A percentile compares a stretch with the other conserved stretches of the same genome.
Evolutionary conservation across 23 red algal species (phyloP).

Genomic region (Pyropia haitanensis): DNA sequence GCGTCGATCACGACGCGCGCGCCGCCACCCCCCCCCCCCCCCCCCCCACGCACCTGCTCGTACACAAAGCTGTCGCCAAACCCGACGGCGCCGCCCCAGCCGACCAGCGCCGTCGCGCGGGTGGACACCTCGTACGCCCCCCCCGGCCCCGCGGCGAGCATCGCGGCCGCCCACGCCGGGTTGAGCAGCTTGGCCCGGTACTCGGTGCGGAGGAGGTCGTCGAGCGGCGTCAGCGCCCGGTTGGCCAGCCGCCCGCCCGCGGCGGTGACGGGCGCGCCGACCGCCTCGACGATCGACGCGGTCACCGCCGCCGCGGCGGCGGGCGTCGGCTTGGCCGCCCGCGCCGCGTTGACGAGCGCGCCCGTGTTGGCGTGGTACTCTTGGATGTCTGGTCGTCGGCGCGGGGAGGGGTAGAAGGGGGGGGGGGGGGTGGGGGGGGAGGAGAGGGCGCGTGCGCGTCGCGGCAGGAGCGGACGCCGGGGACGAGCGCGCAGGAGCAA

Average conservation of each 20-base stretch:
- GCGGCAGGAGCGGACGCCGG: too few species aligned
- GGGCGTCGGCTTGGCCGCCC: slow-evolving; percentile 16
- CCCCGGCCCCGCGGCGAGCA: slow-evolving; percentile 39
- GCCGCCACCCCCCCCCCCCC: too few species aligned
- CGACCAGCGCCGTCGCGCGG: slow-evolving; percentile 52
- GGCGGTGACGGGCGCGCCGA: slow-evolving; percentile 18
- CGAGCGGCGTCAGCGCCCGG: slow-evolving; percentile 23
- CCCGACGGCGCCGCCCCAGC: slow-evolving; percentile 47
- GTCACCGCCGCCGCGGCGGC: slow-evolving; percentile 6
- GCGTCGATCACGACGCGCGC: too few species aligned
- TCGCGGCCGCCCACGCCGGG: slow-evolving; percentile 50
- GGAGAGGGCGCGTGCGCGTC: too few species aligned
- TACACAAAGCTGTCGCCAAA: slow-evolving; percentile 57
- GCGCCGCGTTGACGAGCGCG: slow-evolving; percentile 39
- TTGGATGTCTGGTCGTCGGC: slow-evolving; percentile 31
- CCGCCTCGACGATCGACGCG: slow-evolving; percentile 48
- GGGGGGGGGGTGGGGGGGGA: too few species aligned
- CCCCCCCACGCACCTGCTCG: slow-evolving; percentile 32
- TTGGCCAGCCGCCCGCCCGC: slow-evolving; percentile 5
- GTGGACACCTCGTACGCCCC: slow-evolving; percentile 58
- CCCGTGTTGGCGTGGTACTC: slow-evolving; percentile 72
- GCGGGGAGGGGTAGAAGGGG: too few species aligned
- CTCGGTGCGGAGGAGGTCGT: slow-evolving; percentile 47
- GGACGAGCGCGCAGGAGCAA: too few species aligned
- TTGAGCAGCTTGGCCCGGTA: slow-evolving; percentile 50